These are phyloP conservation scores for Amylocarpus encephaloides DNA, from an alignment of 2,329 filamentous ascomycete genomes.

Conservation along the genomic window DNA sequence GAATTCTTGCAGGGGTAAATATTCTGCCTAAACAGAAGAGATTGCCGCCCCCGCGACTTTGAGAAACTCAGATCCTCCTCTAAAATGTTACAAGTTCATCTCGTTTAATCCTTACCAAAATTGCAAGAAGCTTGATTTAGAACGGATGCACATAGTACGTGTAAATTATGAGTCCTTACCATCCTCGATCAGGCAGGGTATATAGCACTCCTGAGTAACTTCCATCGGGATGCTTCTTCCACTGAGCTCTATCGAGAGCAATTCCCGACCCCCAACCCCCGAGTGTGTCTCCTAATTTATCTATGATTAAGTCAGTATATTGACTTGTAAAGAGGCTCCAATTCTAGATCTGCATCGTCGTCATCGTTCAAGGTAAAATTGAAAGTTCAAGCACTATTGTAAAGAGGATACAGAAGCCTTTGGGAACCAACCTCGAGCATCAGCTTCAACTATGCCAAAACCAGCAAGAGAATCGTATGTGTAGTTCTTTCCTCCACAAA, in stretches of 20 bases:
- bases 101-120: no score
- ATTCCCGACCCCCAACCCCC: slow-evolving; percentile 61
- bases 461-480: slow-evolving; percentile 62
- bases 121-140: neutral
- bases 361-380: no score
- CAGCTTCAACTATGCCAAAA: slow-evolving; percentile 53
- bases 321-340: neutral
- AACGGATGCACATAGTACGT: no score
- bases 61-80: no score
- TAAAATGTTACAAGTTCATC: no score
- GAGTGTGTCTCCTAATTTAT: slow-evolving; percentile 64
- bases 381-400: neutral
- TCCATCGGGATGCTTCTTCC: slow-evolving; percentile 45
- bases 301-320: slow-evolving; percentile 27
- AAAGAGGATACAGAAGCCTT: neutral
- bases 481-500: slow-evolving; percentile 49
- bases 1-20: no score
- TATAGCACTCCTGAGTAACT: slow-evolving; percentile 55
- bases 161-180: slow-evolving; percentile 35
- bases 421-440: slow-evolving; percentile 35
- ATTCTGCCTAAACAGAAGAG: no score
- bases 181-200: slow-evolving; percentile 61
- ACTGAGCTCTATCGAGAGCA: slow-evolving; percentile 53
- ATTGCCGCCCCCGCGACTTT: no score
- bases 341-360: no score